These are phyloP conservation scores for Fusarium dlaminii DNA, from an alignment of 2,329 filamentous ascomycete species.

Conservation along the genomic window DNA sequence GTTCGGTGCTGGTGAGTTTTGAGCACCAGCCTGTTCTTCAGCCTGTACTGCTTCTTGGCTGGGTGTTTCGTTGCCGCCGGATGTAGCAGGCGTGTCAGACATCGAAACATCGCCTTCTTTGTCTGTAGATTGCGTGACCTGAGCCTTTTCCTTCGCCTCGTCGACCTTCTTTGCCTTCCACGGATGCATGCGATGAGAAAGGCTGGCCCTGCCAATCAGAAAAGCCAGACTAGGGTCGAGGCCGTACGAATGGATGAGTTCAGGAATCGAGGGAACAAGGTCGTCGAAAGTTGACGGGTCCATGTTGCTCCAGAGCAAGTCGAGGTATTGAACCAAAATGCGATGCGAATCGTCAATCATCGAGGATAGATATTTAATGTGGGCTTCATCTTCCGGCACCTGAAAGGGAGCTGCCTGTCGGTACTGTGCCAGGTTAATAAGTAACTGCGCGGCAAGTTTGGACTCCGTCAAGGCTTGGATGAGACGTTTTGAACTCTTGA, in stretches of 20 bases:
- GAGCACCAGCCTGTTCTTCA: constrained; percentile 47
- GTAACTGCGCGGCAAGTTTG: constrained; percentile 79
- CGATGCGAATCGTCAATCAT: constrained; percentile 91
- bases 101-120: constrained; percentile 68
- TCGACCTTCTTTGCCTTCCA: constrained; percentile 51
- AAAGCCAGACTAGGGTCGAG: constrained; percentile 86
- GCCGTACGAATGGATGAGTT: constrained; percentile 80
- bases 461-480: constrained; percentile 82
- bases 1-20: constrained; percentile 12
- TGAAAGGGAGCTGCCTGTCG: constrained; percentile 86
- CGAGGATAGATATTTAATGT: constrained; percentile 88
- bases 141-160: constrained; percentile 42
- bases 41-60: constrained; percentile 39
- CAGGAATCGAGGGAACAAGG: constrained; percentile 77
- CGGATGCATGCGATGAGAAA: constrained; percentile 70
- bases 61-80: constrained; percentile 41
- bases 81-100: constrained; percentile 49
- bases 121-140: constrained; percentile 50
- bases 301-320: constrained; percentile 84
- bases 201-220: constrained; percentile 79
- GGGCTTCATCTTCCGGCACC: constrained; percentile 74
- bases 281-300: constrained; percentile 79
- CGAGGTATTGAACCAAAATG: constrained; percentile 86
- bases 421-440: constrained; percentile 93
- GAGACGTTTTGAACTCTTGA: constrained; percentile 79